Base-by-base conservation (phyloP, 495 filamentous ascomycete genomes). In the Schizothecium vesticola region DNA sequence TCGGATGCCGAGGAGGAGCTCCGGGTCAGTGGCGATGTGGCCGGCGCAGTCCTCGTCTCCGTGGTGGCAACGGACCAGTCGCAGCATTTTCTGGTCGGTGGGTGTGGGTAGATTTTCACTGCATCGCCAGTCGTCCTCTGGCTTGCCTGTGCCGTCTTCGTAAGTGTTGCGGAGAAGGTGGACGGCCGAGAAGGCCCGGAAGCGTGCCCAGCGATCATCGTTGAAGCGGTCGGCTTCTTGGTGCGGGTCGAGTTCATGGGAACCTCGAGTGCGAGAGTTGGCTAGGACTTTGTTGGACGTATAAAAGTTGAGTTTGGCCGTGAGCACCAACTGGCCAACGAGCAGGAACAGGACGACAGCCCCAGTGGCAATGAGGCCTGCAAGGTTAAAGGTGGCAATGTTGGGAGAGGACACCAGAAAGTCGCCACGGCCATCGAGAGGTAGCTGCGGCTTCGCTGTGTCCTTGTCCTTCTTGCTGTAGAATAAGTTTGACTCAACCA, bases 161-260 rank as follows among this genome's bases (percentile, higher is more conserved):
- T 67, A 67, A 1, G 66, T 63, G 19, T 67, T 67, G 11, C 66
- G 66, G 21, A 67, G 66, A 4, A 67, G 59, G 21, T 67, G 29
- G 23, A 67, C 51, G 22, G 66, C 66, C 2, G 66, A 67, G 25
- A 67, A 67, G 12, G 66, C 66, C 16, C 43, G 62, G 66, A 67
- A 67, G 36, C 66, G 66, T 4, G 66, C 66, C 66, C 66, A 67
- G 9, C 66, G 66, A 25, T 67, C 59, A 22, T 67, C 56, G 21
- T 67, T 67, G 65, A 67, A 60, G 26, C 22, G 58, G 12, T 57
- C 36, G 1, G 60, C 23, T 36, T 61, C 31, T 23, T 57, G 65
- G 23, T 67, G 26, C 12, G 66, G 66, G 36, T 67, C 66, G 12
- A 62, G 29, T 21, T 59, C 24, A 28, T 62, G 43, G 16, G 43